These are phyloP conservation scores for Quercus phellos DNA, from an alignment of 331 rosid genomes.

Conservation along the genomic window DNA sequence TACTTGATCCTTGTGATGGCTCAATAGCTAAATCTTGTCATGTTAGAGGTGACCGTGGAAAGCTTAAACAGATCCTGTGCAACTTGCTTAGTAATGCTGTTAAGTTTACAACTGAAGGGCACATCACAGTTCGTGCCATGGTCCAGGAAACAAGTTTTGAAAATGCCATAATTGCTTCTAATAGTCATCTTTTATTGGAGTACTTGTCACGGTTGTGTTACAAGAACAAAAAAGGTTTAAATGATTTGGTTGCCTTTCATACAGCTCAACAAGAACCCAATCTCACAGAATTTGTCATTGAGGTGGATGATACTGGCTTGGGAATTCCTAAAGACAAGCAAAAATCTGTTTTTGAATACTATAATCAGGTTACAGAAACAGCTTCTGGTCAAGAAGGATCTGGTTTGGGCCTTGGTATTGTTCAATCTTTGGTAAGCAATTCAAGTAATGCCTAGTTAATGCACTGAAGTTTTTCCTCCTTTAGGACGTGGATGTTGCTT, in stretches of 20 bases:
- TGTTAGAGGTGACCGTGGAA: slow-evolving; percentile 22
- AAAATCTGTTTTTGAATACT: slow-evolving; percentile 22
- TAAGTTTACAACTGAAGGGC: slow-evolving; percentile 27
- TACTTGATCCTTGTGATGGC: slow-evolving; percentile 26
- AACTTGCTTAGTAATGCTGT: slow-evolving; percentile 29
- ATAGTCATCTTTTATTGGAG: not conserved
- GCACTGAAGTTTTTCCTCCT: not conserved
- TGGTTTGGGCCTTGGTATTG: slow-evolving; percentile 32
- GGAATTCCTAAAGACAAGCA: slow-evolving; percentile 26
- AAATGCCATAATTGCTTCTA: slow-evolving; percentile 20
- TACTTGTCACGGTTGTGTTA: not conserved
- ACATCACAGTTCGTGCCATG: slow-evolving; percentile 24
- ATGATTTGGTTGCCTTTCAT: slow-evolving; percentile 9
- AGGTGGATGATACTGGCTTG: slow-evolving; percentile 33
- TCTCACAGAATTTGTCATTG: slow-evolving; percentile 19
- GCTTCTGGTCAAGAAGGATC: slow-evolving; percentile 20
- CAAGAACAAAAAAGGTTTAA: not conserved
- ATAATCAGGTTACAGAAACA: slow-evolving; percentile 18
- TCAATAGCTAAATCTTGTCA: slow-evolving; percentile 8
- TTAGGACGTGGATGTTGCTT: not conserved
- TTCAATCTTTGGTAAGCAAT: slow-evolving; percentile 25
- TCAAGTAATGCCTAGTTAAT: not conserved
- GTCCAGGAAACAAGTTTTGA: slow-evolving; percentile 14
- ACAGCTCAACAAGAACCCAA: slow-evolving; percentile 13
- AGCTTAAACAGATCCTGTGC: slow-evolving; percentile 27